Base-by-base conservation (phyloP, 352 stramenopile species). In the Pythium aphanidermatum region DNA sequence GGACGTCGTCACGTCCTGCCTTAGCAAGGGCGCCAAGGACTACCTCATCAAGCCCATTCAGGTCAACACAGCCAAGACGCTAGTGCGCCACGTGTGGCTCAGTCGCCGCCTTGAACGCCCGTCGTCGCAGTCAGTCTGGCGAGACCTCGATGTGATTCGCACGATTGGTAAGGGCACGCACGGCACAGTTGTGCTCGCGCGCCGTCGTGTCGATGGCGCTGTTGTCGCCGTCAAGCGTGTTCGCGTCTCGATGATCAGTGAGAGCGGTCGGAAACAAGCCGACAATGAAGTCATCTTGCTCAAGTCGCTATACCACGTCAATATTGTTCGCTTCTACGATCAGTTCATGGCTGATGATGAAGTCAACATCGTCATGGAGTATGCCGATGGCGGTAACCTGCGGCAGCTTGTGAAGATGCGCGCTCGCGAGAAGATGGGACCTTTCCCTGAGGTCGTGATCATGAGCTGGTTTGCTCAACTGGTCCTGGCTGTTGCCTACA, bases 21-120 rank as follows among this genome's bases (percentile, higher is more conserved):
- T 94, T 11, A 91, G 79, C 53, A 93, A 92, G 32, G 84, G 84
- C 30, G 82, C 84, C 34, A 95, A 94, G 53, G 84, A 95, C 63
- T 95, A 95, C 39, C 48, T 95, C 29, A 93, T 95, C 63, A 95
- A 95, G 60, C 84, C 84, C 17, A 92, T 95, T 33, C 81, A 92
- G 41, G 78, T 92, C 30, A 92, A 94, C 61, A 94, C 79, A 12
- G 82, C 82, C 55, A 94, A 94, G 77, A 94, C 82, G 27, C 72
- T 94, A 24, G 80, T 94, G 44, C 82, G 82, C 39, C 82, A 94
- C 56, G 82, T 94, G 25, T 94, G 82, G 82, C 74, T 92, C 46
- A 86, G 74, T 34, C 74, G 77, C 7, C 65, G 73, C 0, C 72
- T 84, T 20, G 74, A 89, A 29, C 65, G 72, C 17, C 69, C 71